Evolutionary conservation across 345 rosid species (phyloP), one percentile per base, ranked within the genome.

Genomic region (Carallia pectinifolia): DNA sequence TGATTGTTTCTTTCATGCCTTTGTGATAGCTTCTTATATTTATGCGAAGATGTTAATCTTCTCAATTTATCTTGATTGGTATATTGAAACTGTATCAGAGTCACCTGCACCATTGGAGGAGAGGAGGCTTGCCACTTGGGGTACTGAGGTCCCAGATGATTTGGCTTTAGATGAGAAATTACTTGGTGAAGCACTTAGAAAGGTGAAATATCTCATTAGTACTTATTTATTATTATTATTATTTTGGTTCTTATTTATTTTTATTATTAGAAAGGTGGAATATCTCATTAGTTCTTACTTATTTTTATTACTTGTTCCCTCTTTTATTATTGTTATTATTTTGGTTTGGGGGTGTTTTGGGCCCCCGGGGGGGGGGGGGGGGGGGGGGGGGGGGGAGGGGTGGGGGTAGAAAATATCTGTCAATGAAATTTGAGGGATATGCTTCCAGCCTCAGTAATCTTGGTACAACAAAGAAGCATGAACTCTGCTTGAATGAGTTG

Each of bases 41-140:
- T 56, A 27, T 27, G 16, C 8, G 27, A 56, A 56, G 4, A 9
- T 8, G 4, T 56, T 23, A 7, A 27, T 30, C 34, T 56, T 27
- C 29, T 56, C n/a, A 19, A 30, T 56, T 56, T 56, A 9, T 10
- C 33, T 60, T 48, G 10, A 23, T 50, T 10, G 12, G 6, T 13
- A 19, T 17, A 52, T 5, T 60, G 17, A 6, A 48, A 27, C 5
- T 66, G 68, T 30, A 27, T 34, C 84, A 86, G 88, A 81, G 37
- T 16, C 47, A 16, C 62, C 80, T 33, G 81, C 72, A 59, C 85
- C 82, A 40, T 78, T 65, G 53, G 95, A 87, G 77, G 89, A 84
- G 83, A 91, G 84, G 76, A 83, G 71, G 79, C 82, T 78, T 50
- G 97, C 91, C 13, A 73, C 91, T 0, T 91, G 97, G 97, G 97